Evolutionary conservation across 2,329 filamentous ascomycete genomes (phyloP), one percentile per base, ranked within the genome.

Genomic region (Fusarium nelsonii): DNA sequence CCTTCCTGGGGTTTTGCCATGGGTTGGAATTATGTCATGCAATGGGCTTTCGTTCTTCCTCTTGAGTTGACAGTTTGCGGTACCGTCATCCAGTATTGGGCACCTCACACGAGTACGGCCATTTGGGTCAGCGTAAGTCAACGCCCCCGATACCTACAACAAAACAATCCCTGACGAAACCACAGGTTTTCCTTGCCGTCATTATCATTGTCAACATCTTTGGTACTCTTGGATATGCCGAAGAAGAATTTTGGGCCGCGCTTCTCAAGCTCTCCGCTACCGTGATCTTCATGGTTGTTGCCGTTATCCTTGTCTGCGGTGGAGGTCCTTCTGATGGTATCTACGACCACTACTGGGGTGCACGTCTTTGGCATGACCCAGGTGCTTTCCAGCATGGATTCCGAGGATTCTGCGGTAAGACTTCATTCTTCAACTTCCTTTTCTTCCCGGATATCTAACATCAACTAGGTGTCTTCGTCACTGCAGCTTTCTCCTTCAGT

Each of bases 401-500:
- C 81, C 90, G 91, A 67, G 91, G 91, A 2, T 86, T 93, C 66
- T 93, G 90, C 77, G 85, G 84, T 62, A 89, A 90, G 52, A 9
- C 3, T 23, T 1, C 2, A 6, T 0, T 3, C 2, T 2, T 1
- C 10, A 12, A 2, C 1, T 2, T 3, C 1, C 2, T 12, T 1
- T 3, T 9, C 2, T 0, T 4, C 1, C 1, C 9, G 1, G 16
- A 8, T 5, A 3, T 55, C 68, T 70, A 37, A 70, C 18, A 1
- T 11, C 3, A 4, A 2, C 0, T 4, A 73, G 71, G 71, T 49
- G 73, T 74, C 15, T 74, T 74, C 20, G 90, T 93, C 50, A 92
- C 88, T 2, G 90, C 91, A 4, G 90, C 91, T 6, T 93, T 93
- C 73, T 82, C 91, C 23, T 93, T 92, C 75, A 87, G 88, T 16